Evolutionary conservation across 208 protist genomes (phyloP), one percentile per base, ranked within the genome.

Genomic region (Balamuthia mandrillaris): DNA sequence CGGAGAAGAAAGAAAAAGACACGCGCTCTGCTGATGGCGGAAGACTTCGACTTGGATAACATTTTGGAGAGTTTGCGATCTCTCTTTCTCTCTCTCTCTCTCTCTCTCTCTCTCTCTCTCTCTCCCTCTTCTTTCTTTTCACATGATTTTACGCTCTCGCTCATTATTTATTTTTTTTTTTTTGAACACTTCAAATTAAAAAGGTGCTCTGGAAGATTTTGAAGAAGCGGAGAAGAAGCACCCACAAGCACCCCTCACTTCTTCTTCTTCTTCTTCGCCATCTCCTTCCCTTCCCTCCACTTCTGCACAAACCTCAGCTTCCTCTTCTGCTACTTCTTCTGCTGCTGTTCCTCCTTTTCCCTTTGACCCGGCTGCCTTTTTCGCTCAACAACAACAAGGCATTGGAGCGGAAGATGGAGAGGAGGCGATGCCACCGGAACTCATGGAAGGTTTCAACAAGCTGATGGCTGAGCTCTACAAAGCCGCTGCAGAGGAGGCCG

Each of bases 341-440:
- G 10, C 51, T 31, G 51, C 37, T 14, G 33, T 16, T 21, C 37
- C 51, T 31, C 29, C 37, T 14, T 18, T 16, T 21, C 37, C 52
- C 51, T 7, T 44, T 10, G 2, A 35, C 9, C n/a, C 74, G n/a
- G 49, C 74, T 29, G 45, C 70, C 6, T 10, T 14, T 4, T 3
- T 16, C 37, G 33, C 9, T 10, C 12, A 37, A 24, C 41, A 74
- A 42, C 14, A 74, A 42, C 10, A 45, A 16, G 65, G 51, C 27
- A 44, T 14, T 44, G 6, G 7, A 4, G 51, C 16, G n/a, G 51
- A 7, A 3, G 41, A 56, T 18, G 49, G 49, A 56, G 49, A n/a
- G 77, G 77, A 83, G 41, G n/a, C 61, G 24, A 49, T 83, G 77
- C 77, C 77, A 31, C 77, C 77, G 6, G 77, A 83, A 56, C 58